Percentiles rank a stretch among this genome's conserved stretches.
These are phyloP conservation scores for Cochlearia excelsa DNA, from an alignment of 345 rosid genomes.

Conservation along the genomic window DNA sequence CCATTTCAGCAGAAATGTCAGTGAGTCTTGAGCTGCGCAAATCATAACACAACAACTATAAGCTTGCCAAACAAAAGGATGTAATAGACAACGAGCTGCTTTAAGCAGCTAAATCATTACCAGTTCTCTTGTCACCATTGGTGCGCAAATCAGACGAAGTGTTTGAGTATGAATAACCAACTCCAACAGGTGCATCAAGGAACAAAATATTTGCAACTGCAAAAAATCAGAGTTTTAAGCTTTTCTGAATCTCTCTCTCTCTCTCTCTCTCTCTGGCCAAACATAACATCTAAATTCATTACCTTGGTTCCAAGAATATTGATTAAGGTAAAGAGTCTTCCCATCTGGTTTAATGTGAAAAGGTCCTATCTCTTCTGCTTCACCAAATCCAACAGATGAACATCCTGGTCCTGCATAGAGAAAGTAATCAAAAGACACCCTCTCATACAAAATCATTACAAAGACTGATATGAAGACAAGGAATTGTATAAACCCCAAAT, in stretches of 20 bases:
- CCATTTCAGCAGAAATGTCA: conserved; percentile 74
- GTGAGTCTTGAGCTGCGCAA: conserved; percentile 70
- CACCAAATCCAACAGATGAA: conserved; percentile 81
- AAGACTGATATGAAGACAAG: conserved; percentile 13
- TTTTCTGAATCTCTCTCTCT: conserved; percentile 5
- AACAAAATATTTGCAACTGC: conserved; percentile 86
- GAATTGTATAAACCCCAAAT: background rate
- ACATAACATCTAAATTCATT: conserved; percentile 8
- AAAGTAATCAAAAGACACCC: background rate
- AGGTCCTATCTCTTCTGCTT: conserved; percentile 93
- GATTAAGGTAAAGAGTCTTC: conserved; percentile 71
- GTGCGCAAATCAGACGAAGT: conserved; percentile 61
- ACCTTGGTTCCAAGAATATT: conserved; percentile 95
- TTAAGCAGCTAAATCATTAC: conserved; percentile 42
- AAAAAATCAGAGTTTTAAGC: conserved; percentile 8
- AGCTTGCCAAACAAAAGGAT: conserved; percentile 17
- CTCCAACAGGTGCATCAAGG: conserved; percentile 92
- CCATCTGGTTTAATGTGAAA: conserved; percentile 81
- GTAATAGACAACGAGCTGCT: conserved; percentile 9
- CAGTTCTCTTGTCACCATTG: conserved; percentile 60
- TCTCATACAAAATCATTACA: background rate
- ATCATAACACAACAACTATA: conserved; percentile 19
- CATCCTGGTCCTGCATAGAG: conserved; percentile 82
- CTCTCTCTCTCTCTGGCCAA: background rate
- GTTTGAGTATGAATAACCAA: conserved; percentile 87